Evolutionary conservation across 495 filamentous ascomycete genomes (phyloP).

Genomic region (Bombardia bombarda): DNA sequence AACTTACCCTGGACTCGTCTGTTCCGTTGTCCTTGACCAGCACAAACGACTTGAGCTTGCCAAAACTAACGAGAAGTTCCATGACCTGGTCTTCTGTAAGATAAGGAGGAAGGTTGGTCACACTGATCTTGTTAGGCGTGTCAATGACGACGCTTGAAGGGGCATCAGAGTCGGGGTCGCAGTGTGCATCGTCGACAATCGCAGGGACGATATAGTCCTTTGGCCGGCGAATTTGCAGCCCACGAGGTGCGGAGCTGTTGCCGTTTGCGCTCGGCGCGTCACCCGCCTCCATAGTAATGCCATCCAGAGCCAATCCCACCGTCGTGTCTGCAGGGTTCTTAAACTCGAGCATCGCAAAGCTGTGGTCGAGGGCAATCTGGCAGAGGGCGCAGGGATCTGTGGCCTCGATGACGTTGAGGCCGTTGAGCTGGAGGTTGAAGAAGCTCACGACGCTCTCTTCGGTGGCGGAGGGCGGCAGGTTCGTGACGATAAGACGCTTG

Average conservation of each 20-base stretch:
- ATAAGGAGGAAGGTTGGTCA: constrained; percentile 80
- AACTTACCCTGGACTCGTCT: constrained; percentile 78
- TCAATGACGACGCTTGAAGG: constrained; percentile 79
- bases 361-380: constrained; percentile 67
- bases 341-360: constrained; percentile 87
- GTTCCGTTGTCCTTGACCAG: constrained; percentile 81
- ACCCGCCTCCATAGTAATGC: constrained; percentile 75
- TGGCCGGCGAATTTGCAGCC: constrained; percentile 77
- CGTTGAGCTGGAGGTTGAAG: constrained; percentile 94
- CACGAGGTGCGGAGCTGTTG: constrained; percentile 44
- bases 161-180: constrained; percentile 58
- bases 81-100: constrained; percentile 85
- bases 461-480: constrained; percentile 60
- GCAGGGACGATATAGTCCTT: constrained; percentile 97
- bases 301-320: constrained; percentile 82
- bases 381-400: constrained; percentile 82
- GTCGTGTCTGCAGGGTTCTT: constrained; percentile 81
- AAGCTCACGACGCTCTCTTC: constrained; percentile 71
- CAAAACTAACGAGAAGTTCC: constrained; percentile 83
- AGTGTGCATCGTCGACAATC: constrained; percentile 63
- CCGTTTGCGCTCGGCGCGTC: constrained; percentile 40
- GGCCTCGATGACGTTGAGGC: constrained; percentile 78
- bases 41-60: constrained; percentile 86
- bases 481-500: constrained; percentile 82
- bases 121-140: constrained; percentile 88